A percentile compares a stretch with the other conserved stretches of the same genome.
These are phyloP conservation scores for Saccharum hybrid DNA, from an alignment of 202 grass and related monocot genomes.

Conservation along the genomic window DNA sequence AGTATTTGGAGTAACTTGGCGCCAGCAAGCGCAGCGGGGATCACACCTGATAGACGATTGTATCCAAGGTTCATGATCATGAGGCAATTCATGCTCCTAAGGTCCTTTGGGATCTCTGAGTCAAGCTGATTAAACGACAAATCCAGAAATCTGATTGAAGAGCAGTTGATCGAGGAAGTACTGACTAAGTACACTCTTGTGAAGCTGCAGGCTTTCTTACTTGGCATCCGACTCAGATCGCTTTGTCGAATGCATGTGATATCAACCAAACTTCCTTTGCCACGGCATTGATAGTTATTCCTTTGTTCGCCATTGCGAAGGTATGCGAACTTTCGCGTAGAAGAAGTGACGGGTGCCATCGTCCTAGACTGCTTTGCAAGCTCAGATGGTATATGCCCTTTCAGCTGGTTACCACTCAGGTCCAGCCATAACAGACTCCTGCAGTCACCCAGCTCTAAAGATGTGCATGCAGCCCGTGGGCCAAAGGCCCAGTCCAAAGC, in stretches of 20 bases:
- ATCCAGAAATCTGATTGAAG: constrained; percentile 22
- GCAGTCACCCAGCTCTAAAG: constrained; percentile 57
- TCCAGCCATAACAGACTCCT: constrained; percentile 47
- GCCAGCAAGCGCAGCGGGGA: constrained; percentile 38
- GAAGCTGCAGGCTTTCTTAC: constrained; percentile 32
- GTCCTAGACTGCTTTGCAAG: constrained; percentile 40
- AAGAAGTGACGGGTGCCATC: neutral
- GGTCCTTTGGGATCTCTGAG: constrained; percentile 45
- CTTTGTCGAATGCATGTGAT: constrained; percentile 29
- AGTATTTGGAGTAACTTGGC: neutral
- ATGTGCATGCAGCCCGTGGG: too few species aligned
- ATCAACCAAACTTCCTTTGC: constrained; percentile 24
- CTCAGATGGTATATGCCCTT: constrained; percentile 40
- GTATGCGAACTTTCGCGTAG: neutral
- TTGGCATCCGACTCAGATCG: constrained; percentile 36
- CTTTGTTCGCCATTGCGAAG: neutral
- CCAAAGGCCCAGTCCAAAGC: too few species aligned
- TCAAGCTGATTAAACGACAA: constrained; percentile 54
- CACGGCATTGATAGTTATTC: constrained; percentile 3
- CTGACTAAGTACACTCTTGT: neutral
- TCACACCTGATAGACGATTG: constrained; percentile 36
- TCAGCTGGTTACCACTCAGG: constrained; percentile 46
- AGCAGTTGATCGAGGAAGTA: too few species aligned
- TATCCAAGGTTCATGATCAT: constrained; percentile 42
- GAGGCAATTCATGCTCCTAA: constrained; percentile 43